These are phyloP conservation scores for Eimeria acervulina DNA, from an alignment of 169 alveolate genomes.

Conservation along the genomic window DNA sequence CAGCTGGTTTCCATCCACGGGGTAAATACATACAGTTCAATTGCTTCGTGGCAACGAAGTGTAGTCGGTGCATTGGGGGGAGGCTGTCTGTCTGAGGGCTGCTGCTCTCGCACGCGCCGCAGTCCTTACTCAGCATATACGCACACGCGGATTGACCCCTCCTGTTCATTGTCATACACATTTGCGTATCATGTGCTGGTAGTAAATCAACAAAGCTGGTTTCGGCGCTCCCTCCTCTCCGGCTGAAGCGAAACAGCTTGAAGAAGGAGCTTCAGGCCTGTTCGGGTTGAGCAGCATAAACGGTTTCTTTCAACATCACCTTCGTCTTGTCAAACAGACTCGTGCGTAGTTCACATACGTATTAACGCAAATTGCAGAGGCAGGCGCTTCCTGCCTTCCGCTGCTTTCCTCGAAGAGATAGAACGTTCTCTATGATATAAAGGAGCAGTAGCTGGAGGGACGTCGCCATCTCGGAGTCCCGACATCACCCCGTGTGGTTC, in stretches of 20 bases:
- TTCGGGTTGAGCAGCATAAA: not conserved
- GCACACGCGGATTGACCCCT: not conserved
- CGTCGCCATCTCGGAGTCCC: not conserved
- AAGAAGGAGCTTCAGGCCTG: no score
- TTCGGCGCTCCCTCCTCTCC: no score
- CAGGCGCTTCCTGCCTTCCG: slow-evolving; percentile 4
- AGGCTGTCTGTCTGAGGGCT: not conserved
- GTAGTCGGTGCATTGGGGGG: slow-evolving; percentile 3
- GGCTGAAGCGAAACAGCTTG: no score
- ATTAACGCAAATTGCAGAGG: not conserved
- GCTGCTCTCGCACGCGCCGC: not conserved
- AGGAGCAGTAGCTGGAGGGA: not conserved
- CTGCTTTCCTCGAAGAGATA: not conserved
- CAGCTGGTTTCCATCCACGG: slow-evolving; percentile 5
- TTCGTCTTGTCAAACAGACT: not conserved
- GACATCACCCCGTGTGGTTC: not conserved
- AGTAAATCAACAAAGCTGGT: no score
- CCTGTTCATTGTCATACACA: not conserved
- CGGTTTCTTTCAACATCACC: no score
- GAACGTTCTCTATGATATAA: not conserved
- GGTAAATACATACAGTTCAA: slow-evolving; percentile 3
- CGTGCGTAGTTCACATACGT: no score
- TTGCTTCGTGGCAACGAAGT: slow-evolving; percentile 24
- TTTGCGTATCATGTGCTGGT: no score
- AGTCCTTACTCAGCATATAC: not conserved